Evolutionary conservation across 176 grass and related monocot genomes (phyloP), one percentile per base, ranked within the genome.

Genomic region (Areca catechu): DNA sequence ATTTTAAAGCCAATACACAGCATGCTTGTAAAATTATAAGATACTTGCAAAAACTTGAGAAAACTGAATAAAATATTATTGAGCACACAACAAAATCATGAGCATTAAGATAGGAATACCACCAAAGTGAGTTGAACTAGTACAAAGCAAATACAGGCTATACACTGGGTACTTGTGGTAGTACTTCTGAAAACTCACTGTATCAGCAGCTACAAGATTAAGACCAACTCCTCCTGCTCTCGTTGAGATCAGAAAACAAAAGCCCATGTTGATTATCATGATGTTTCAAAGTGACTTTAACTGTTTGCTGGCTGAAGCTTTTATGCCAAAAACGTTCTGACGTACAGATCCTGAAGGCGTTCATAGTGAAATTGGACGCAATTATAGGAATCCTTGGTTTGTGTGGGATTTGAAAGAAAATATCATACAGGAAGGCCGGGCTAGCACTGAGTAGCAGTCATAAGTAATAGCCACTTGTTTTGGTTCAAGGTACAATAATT

Each of bases 191-290:
- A 24, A 34, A 89, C 91, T 90, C 67, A 96, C 91, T 78, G 91
- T 96, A 76, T 96, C 91, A 16, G 91, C 86, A 29, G 83, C 86
- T 34, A 90, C 80, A 67, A 96, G 91, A 84, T 96, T 96, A 72
- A 96, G 91, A 65, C 91, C 91, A n/a, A 63, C 90, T 86, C 69
- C 86, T 86, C 91, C 91, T 48, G 91, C 91, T 76, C 91, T 85
- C 71, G 91, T 96, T 57, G 91, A 96, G 76, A 96, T 87, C 91
- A 96, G 90, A 71, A 96, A 70, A 96, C 53, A 84, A 96, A 96
- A 59, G 91, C 65, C 71, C 80, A 74, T 71, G 73, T 76, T 79
- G 69, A 62, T 77, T 74, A 63, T 81, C 57, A 66, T 37, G 51
- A 74, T 86, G 51, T 67, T 77, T 64, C 5, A 21, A 19, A 77